These are phyloP conservation scores for Tarenaya hassleriana DNA, from an alignment of 345 rosid genomes.

Conservation along the genomic window DNA sequence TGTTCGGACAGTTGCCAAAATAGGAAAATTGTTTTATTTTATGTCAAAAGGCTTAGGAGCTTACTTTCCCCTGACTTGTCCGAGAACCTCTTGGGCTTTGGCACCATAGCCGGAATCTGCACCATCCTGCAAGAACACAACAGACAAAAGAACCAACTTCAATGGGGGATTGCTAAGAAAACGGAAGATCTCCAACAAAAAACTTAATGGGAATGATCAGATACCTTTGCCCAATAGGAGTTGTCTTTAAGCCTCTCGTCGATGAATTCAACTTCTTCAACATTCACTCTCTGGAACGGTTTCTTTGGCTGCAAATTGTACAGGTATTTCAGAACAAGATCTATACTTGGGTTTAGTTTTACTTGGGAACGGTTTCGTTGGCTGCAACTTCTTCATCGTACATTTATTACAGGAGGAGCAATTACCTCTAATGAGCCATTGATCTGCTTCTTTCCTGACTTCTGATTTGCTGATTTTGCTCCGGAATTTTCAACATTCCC, in stretches of 20 bases:
- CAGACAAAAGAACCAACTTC: slow-evolving; percentile 14
- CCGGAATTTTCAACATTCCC: slow-evolving; percentile 32
- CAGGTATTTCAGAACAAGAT: background rate
- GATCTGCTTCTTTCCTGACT: slow-evolving; percentile 33
- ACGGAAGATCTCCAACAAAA: slow-evolving; percentile 2
- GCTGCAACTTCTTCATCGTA: no score
- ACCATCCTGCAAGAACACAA: slow-evolving; percentile 65
- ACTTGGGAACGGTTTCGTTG: no score
- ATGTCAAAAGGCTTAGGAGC: slow-evolving; percentile 6
- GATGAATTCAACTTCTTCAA: slow-evolving; percentile 58
- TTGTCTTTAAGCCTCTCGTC: slow-evolving; percentile 80
- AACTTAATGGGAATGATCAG: background rate
- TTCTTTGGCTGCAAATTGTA: slow-evolving; percentile 49
- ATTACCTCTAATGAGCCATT: slow-evolving; percentile 61
- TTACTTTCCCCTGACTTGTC: slow-evolving; percentile 96
- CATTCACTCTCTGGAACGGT: slow-evolving; percentile 80
- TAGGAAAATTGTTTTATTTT: no score
- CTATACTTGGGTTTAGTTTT: slow-evolving; percentile 15
- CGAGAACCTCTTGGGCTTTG: slow-evolving; percentile 89
- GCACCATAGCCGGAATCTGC: slow-evolving; percentile 90
- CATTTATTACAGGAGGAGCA: background rate
- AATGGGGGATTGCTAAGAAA: background rate
- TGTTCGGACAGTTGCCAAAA: no score
- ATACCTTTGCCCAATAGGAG: slow-evolving; percentile 93
- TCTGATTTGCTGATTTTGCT: slow-evolving; percentile 34